Evolutionary conservation across 1,139 yeast species (phyloP), one percentile per base, ranked within the genome.

Genomic region (Scheffersomyces illinoinensis): DNA sequence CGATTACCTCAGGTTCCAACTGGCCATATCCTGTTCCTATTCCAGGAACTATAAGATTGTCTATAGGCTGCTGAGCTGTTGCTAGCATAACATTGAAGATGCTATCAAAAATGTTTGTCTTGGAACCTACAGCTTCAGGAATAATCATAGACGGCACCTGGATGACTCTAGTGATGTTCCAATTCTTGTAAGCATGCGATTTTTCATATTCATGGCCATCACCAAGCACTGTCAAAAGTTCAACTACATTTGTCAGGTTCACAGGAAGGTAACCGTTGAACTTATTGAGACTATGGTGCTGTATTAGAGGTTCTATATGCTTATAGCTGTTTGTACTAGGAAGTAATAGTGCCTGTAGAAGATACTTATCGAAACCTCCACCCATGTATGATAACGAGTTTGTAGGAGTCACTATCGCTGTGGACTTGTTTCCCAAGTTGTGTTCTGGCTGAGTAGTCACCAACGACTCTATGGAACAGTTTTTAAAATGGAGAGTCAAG

Each of bases 21-120:
- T 63, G 61, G 5, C 77, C 77, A 59, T 67, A 70, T 0, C 76
- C 76, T 6, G 75, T 68, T 2, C 75, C 77, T 7, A 73, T 61
- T 0, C 74, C 76, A 1, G 77, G 77, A n/a, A 73, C 57, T n/a
- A 73, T 59, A 49, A 70, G 52, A 39, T 65, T 65, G 5, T 55
- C 56, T 39, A 61, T 55, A 26, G 58, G 20, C 18, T 53, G 47
- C 8, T 52, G 50, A 24, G 57, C 49, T 3, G 55, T 55, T 8
- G 58, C 58, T 50, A 54, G 53, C 43, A 71, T 57, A 21, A 68
- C 55, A 56, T 68, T 71, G 76, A 76, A 73, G 47, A 69, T 54
- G 39, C 65, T 59, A 54, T 72, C 67, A 47, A 68, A 65, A 47
- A 65, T 58, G 14, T 54, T 53, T 17, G 55, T 50, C 26, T 19